Conservation (phyloP, 768 basidiomycete genomes). For the Macrocybe gigantea region DNA sequence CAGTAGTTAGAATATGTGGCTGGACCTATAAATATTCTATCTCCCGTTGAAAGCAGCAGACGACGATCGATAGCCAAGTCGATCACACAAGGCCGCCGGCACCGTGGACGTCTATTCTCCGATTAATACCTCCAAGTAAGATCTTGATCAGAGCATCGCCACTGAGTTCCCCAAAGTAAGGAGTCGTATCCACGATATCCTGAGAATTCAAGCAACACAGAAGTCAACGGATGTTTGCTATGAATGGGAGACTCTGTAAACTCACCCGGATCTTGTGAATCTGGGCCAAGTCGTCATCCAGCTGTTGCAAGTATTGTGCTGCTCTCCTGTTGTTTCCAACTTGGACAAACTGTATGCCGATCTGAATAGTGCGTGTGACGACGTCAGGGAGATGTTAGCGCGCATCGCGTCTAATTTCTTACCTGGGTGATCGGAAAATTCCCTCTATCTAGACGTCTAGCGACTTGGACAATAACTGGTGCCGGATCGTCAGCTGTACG, state of each 20-base stretch:
- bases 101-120: constrained; percentile 14
- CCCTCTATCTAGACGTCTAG: constrained; percentile 44
- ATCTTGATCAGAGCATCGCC: constrained; percentile 53
- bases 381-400: background rate
- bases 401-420: background rate
- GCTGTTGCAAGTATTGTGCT: constrained; percentile 40
- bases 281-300: constrained; percentile 51
- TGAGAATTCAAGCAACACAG: constrained; percentile 11
- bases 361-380: constrained; percentile 22
- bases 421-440: constrained; percentile 52
- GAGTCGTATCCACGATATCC: constrained; percentile 72
- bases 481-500: constrained; percentile 45
- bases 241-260: background rate
- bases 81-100: no score
- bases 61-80: no score
- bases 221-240: background rate
- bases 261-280: constrained; percentile 40
- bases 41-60: no score
- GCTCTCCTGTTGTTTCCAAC: constrained; percentile 41
- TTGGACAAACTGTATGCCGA: constrained; percentile 71
- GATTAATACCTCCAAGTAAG: constrained; percentile 61
- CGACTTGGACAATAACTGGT: constrained; percentile 38
- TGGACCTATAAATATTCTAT: no score
- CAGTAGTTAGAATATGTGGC: no score
- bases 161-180: constrained; percentile 37